A percentile compares a stretch with the other conserved stretches of the same genome.
phyloP scores from a whole-genome alignment of 1,284 basidiomycete genomes.

The Veloboletus limbatus region DNA sequence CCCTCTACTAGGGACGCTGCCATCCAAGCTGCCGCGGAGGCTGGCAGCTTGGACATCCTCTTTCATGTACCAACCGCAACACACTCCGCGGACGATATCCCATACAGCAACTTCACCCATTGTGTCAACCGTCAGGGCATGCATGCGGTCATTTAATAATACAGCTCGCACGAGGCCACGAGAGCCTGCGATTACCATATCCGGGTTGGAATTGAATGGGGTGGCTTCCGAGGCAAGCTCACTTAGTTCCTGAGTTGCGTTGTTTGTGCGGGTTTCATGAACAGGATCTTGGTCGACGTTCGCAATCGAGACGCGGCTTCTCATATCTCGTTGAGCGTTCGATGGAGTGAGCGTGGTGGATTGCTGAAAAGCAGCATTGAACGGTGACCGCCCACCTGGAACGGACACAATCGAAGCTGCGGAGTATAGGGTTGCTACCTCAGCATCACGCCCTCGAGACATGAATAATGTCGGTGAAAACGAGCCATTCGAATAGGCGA shows the following conservation, averaged over 20 bases:
- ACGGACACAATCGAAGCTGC: slow-evolving; percentile 76
- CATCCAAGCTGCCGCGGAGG: slow-evolving; percentile 36
- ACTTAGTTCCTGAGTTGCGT: slow-evolving; percentile 56
- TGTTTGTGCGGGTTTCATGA: slow-evolving; percentile 50
- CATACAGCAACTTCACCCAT: slow-evolving; percentile 85
- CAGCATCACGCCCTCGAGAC: slow-evolving; percentile 57
- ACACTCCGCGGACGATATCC: slow-evolving; percentile 83
- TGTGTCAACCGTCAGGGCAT: slow-evolving; percentile 90
- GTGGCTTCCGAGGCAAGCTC: slow-evolving; percentile 80
- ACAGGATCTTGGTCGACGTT: slow-evolving; percentile 24
- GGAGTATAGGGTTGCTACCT: slow-evolving; percentile 82
- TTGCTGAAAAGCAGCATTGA: slow-evolving; percentile 35
- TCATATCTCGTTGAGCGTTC: slow-evolving; percentile 30
- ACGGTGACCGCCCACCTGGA: slow-evolving; percentile 41
- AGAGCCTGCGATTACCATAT: slow-evolving; percentile 73
- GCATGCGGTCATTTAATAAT: slow-evolving; percentile 87
- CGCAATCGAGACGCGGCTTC: slow-evolving; percentile 18
- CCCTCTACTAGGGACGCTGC: slow-evolving; percentile 30
- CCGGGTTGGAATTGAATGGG: slow-evolving; percentile 62
- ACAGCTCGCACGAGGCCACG: slow-evolving; percentile 82
- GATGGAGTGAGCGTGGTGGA: slow-evolving; percentile 39
- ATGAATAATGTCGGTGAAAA: slow-evolving; percentile 44
- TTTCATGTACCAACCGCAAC: slow-evolving; percentile 68
- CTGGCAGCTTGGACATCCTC: slow-evolving; percentile 64
- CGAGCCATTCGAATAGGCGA: slow-evolving; percentile 74